phyloP scores from a whole-genome alignment of 805 yeast species.

The Metschnikowia aberdeeniae region DNA sequence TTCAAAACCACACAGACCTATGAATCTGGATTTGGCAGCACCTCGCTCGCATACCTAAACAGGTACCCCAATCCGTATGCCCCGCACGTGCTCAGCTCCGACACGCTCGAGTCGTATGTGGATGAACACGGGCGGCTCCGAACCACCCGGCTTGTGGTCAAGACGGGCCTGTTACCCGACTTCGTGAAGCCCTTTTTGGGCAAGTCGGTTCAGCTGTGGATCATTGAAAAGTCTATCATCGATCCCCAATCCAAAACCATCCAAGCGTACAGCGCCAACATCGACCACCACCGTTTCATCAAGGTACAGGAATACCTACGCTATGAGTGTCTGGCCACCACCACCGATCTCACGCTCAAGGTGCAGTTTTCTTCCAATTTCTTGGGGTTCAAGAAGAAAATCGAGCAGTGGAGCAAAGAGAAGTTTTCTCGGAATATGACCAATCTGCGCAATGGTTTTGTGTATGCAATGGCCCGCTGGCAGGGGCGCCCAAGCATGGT shows the following conservation, averaged over 20 bases:
- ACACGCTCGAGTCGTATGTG: constrained; percentile 60
- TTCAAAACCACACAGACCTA: constrained; percentile 54
- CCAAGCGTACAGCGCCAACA: constrained; percentile 70
- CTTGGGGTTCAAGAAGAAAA: constrained; percentile 60
- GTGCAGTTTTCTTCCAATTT: constrained; percentile 75
- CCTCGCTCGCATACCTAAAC: constrained; percentile 68
- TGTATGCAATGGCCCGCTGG: constrained; percentile 61
- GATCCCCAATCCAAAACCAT: constrained; percentile 55
- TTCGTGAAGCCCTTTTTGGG: constrained; percentile 79
- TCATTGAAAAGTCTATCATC: constrained; percentile 72
- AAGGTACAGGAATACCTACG: constrained; percentile 73
- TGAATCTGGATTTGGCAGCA: constrained; percentile 64
- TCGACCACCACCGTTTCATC: constrained; percentile 78
- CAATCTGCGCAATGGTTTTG: constrained; percentile 68
- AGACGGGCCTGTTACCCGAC: constrained; percentile 74
- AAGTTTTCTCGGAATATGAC: constrained; percentile 64
- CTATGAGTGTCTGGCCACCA: constrained; percentile 33
- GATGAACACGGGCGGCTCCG: constrained; percentile 62
- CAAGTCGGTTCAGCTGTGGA: constrained; percentile 62
- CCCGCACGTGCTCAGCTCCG: constrained; percentile 77
- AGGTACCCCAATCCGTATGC: constrained; percentile 73
- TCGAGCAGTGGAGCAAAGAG: constrained; percentile 77
- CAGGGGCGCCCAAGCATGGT: constrained; percentile 1
- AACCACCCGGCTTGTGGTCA: constrained; percentile 70
- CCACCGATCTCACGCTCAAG: constrained; percentile 49